phyloP scores from a whole-genome alignment of 2,329 filamentous ascomycete species.

The Fusarium odoratissimum region DNA sequence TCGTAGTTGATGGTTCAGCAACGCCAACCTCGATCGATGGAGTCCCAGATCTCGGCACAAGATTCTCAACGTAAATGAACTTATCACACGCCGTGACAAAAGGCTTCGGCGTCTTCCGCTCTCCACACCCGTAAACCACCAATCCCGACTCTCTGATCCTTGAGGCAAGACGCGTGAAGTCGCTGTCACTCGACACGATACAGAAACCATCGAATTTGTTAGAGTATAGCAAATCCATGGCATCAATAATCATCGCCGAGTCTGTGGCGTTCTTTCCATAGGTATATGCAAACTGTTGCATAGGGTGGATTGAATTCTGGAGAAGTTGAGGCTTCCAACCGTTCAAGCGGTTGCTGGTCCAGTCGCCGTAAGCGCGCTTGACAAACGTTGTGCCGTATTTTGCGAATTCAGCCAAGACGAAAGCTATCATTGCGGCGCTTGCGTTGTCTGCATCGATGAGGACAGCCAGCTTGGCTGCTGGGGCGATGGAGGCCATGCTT shows the following conservation, averaged over 20 bases:
- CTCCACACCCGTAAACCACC: constrained; percentile 49
- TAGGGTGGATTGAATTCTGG: constrained; percentile 49
- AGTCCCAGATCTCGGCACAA: background rate
- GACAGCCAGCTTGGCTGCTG: constrained; percentile 45
- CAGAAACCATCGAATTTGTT: constrained; percentile 50
- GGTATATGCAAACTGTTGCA: constrained; percentile 53
- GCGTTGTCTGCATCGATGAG: constrained; percentile 52
- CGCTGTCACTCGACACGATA: constrained; percentile 51
- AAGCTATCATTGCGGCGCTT: constrained; percentile 24
- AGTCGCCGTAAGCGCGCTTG: constrained; percentile 51
- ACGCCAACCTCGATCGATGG: background rate
- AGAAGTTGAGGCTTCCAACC: constrained; percentile 50
- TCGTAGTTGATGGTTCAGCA: background rate
- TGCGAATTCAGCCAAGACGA: constrained; percentile 47
- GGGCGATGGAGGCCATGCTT: background rate
- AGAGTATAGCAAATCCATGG: constrained; percentile 52
- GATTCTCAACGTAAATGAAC: constrained; percentile 48
- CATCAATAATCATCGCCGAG: constrained; percentile 52
- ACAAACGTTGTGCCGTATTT: constrained; percentile 50
- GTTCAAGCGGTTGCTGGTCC: constrained; percentile 44
- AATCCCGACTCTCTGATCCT: constrained; percentile 46
- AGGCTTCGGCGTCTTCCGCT: constrained; percentile 47
- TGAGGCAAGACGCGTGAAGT: constrained; percentile 51
- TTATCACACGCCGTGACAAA: constrained; percentile 50
- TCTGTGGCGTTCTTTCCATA: constrained; percentile 52